Evolutionary conservation across 208 protist genomes (phyloP), one percentile per base, ranked within the genome.

Genomic region (Lotmaria passim): DNA sequence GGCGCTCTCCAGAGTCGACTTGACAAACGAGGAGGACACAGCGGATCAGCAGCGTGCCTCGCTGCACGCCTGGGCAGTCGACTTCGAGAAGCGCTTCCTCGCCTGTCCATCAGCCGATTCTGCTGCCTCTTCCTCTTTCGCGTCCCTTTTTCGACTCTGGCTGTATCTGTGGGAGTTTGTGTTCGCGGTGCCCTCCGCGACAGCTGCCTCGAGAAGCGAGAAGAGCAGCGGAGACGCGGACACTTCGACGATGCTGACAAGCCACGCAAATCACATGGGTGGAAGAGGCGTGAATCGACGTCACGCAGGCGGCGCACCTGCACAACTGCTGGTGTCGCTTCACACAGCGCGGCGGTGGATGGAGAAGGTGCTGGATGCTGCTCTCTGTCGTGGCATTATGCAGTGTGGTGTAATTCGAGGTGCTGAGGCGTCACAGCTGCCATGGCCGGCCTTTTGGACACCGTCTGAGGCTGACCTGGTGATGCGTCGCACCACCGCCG

Each of bases 161-260:
- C 53, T 80, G 44, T 91, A 93, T 64, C 33, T 93, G 63, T 80
- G 85, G 67, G 79, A 86, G 34, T 90, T 81, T 63, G 88, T 91
- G 39, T 58, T 93, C 23, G 5, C 15, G 15, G 55, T 75, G 12
- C 51, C 41, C 12, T 43, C 36, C 24, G 10, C 57, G 19, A 34
- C 15, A 21, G 24, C 36, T 3, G 17, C 5, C 4, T 39, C 0
- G 4, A 19, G 14, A 4, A 5, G 28, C n/a, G n/a, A n/a, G n/a
- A n/a, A n/a, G n/a, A n/a, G n/a, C n/a, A n/a, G n/a, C n/a, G n/a
- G n/a, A n/a, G n/a, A n/a, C n/a, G n/a, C n/a, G n/a, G n/a, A n/a
- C n/a, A n/a, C n/a, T n/a, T n/a, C 59, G 43, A 7, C 7, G 39
- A 31, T 4, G 31, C 6, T 17, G n/a, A 3, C 5, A n/a, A 1